phyloP scores from a whole-genome alignment of 1,284 basidiomycete genomes.

The Kalmanozyma brasiliensis region DNA sequence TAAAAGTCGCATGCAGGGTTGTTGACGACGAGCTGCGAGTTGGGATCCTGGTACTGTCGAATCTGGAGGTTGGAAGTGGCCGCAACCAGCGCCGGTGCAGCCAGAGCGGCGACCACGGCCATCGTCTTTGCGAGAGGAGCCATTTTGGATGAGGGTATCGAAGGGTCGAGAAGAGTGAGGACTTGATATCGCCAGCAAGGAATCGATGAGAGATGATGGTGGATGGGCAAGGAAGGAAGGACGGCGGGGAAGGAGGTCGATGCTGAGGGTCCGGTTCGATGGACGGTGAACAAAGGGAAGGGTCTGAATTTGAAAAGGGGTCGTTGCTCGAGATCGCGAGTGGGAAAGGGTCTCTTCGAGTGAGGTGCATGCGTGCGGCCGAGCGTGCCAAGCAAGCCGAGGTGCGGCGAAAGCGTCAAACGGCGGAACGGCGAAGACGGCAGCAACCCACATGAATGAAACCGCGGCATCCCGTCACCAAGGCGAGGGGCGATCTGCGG shows the following conservation, averaged over 20 bases:
- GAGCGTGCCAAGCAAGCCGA: too few species aligned
- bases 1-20: constrained; percentile 52
- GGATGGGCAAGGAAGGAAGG: constrained; percentile 1
- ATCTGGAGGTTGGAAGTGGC: constrained; percentile 14
- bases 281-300: not conserved
- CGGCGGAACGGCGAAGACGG: too few species aligned
- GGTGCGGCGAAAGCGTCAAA: too few species aligned
- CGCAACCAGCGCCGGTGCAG: constrained; percentile 17
- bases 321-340: too few species aligned
- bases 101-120: constrained; percentile 18
- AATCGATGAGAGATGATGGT: not conserved
- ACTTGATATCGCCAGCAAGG: too few species aligned
- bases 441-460: too few species aligned
- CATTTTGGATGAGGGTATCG: constrained; percentile 15
- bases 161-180: too few species aligned
- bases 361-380: too few species aligned
- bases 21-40: constrained; percentile 50
- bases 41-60: constrained; percentile 51
- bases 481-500: too few species aligned
- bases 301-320: not conserved
- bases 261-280: constrained; percentile 1
- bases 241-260: not conserved
- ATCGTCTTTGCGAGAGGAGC: constrained; percentile 26
- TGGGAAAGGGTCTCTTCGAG: too few species aligned
- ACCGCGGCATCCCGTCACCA: too few species aligned